Evolutionary conservation across 345 rosid genomes (phyloP).

Genomic region (Citrus mangshanensis): DNA sequence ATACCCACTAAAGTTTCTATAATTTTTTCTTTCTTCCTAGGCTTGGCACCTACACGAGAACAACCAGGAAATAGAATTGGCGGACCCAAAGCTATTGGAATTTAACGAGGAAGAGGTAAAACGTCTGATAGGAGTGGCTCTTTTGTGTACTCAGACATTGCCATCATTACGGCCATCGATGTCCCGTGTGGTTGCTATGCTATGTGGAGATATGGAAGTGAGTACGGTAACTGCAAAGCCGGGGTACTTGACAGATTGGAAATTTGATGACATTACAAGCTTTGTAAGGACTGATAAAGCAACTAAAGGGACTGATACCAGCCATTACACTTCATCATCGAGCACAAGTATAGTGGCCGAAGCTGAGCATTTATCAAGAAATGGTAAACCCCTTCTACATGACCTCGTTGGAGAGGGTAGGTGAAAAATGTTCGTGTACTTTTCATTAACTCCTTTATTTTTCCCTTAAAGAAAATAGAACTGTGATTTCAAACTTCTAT

Average conservation of each 20-base stretch:
- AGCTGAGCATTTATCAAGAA: neutral
- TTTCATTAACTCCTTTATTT: neutral
- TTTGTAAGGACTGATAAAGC: slow-evolving; percentile 26
- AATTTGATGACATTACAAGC: slow-evolving; percentile 36
- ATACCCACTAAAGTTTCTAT: neutral
- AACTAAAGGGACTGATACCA: slow-evolving; percentile 12
- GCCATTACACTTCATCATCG: slow-evolving; percentile 10
- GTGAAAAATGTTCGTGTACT: neutral
- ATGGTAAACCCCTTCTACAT: slow-evolving; percentile 7
- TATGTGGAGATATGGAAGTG: slow-evolving; percentile 67
- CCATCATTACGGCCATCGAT: slow-evolving; percentile 53
- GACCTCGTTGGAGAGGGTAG: slow-evolving; percentile 19
- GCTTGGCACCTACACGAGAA: slow-evolving; percentile 59
- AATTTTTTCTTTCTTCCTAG: slow-evolving; percentile 20
- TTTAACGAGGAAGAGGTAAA: slow-evolving; percentile 43
- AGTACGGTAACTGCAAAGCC: slow-evolving; percentile 38
- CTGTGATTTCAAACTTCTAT: neutral
- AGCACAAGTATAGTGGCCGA: slow-evolving; percentile 6
- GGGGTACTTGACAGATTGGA: slow-evolving; percentile 59
- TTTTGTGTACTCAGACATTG: slow-evolving; percentile 61
- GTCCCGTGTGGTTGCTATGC: slow-evolving; percentile 68
- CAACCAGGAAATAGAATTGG: slow-evolving; percentile 35
- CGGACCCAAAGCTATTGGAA: slow-evolving; percentile 33
- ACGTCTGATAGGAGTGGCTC: slow-evolving; percentile 51
- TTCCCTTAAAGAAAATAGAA: no score